Evolutionary conservation across 2,329 filamentous ascomycete genomes (phyloP).

Genomic region (Annulohypoxylon truncatum): DNA sequence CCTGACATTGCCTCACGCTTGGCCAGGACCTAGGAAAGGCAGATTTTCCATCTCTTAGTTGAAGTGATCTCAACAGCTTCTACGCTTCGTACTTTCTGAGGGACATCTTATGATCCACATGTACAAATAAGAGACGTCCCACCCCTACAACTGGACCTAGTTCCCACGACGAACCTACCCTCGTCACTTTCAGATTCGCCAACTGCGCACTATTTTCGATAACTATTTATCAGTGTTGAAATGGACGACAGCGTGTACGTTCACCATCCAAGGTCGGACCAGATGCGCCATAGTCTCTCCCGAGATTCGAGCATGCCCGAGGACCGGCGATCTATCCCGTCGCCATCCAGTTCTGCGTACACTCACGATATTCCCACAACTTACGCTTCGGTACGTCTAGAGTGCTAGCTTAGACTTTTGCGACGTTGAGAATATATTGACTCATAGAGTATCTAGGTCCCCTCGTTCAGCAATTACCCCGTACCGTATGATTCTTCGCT

Average conservation of each 20-base stretch:
- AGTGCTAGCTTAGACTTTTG: slow-evolving; percentile 2
- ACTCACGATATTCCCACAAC: slow-evolving; percentile 44
- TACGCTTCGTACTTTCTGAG: slow-evolving; percentile 7
- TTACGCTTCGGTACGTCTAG: slow-evolving; percentile 46
- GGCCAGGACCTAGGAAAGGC: slow-evolving; percentile 37
- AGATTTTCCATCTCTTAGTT: slow-evolving; percentile 34
- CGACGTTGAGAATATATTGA: slow-evolving; percentile 9
- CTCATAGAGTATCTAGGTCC: slow-evolving; percentile 47
- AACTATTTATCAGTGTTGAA: slow-evolving; percentile 32
- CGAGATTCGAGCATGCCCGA: slow-evolving; percentile 39
- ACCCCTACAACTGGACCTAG: slow-evolving; percentile 31
- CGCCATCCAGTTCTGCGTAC: slow-evolving; percentile 45
- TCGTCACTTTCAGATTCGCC: slow-evolving; percentile 30
- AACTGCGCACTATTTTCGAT: slow-evolving; percentile 27
- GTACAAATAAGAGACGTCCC: slow-evolving; percentile 42
- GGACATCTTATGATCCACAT: slow-evolving; percentile 36
- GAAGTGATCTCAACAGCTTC: slow-evolving; percentile 15
- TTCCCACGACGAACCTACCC: slow-evolving; percentile 31
- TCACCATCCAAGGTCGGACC: slow-evolving; percentile 39
- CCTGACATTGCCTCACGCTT: slow-evolving; percentile 38
- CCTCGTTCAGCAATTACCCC: slow-evolving; percentile 54
- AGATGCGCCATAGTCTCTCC: slow-evolving; percentile 43
- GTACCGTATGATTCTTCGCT: slow-evolving; percentile 57
- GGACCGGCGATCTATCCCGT: slow-evolving; percentile 36
- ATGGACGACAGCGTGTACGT: slow-evolving; percentile 47